Evolutionary conservation across 352 stramenopile species (phyloP).

Genomic region (Phytopythium kandeliae): DNA sequence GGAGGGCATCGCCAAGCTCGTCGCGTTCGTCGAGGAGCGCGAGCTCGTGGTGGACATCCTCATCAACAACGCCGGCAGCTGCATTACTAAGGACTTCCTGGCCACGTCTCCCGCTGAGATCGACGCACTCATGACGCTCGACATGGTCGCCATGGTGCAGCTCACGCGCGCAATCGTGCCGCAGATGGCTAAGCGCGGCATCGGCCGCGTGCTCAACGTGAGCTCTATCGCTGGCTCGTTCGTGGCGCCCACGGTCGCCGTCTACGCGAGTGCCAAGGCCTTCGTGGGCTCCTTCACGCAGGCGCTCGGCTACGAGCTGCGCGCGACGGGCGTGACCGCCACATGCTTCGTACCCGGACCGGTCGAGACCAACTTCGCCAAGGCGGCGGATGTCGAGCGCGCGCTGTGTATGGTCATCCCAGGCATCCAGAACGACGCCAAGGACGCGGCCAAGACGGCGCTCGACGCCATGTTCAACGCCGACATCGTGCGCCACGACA

Average conservation of each 20-base stretch:
- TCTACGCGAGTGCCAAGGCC: constrained; percentile 80
- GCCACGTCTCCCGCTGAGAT: constrained; percentile 31
- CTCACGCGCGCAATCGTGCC: constrained; percentile 61
- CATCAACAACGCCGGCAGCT: constrained; percentile 72
- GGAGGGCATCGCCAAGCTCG: constrained; percentile 46
- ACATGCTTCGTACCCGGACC: constrained; percentile 74
- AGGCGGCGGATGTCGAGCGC: constrained; percentile 26
- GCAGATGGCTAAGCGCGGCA: constrained; percentile 61
- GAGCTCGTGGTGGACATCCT: constrained; percentile 77
- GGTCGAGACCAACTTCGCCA: constrained; percentile 67
- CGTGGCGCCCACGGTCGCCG: constrained; percentile 48
- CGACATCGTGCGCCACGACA: constrained; percentile 43
- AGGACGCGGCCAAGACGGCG: constrained; percentile 42
- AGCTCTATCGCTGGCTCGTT: constrained; percentile 46
- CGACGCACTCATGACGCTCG: constrained; percentile 62
- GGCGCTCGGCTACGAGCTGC: constrained; percentile 78
- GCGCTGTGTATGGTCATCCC: constrained; percentile 33
- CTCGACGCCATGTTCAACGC: constrained; percentile 62
- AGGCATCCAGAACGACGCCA: constrained; percentile 31
- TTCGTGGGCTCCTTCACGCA: constrained; percentile 74
- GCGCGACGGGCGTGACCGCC: constrained; percentile 63
- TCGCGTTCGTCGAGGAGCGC: constrained; percentile 49
- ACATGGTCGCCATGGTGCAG: constrained; percentile 56
- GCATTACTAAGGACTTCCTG: constrained; percentile 37
- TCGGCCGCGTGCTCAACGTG: constrained; percentile 81